A percentile compares a stretch with the other conserved stretches of the same genome.
phyloP scores from a whole-genome alignment of 2,329 filamentous ascomycete genomes.

The Clonostachys chloroleuca region DNA sequence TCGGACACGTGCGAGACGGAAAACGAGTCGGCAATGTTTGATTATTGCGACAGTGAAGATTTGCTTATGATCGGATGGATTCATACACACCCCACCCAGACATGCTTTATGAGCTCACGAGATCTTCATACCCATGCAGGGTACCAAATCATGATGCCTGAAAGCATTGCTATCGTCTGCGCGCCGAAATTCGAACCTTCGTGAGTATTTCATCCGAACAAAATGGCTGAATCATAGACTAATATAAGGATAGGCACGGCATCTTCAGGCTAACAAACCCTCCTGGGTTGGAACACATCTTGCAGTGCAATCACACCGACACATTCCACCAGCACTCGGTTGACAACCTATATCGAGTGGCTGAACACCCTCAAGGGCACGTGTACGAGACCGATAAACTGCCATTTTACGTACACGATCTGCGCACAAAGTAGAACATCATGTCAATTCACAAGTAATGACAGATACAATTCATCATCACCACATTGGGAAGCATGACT shows the following conservation, averaged over 20 bases:
- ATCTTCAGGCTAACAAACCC: conserved; percentile 93
- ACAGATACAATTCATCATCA: no score
- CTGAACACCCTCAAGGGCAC: conserved; percentile 61
- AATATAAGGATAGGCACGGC: conserved; percentile 61
- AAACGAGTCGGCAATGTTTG: conserved; percentile 79
- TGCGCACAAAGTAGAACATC: conserved; percentile 24
- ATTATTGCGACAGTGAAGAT: conserved; percentile 82
- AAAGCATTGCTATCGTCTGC: conserved; percentile 96
- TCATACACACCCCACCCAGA: conserved; percentile 94
- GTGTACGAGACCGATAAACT: conserved; percentile 65
- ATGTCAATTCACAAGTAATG: no score
- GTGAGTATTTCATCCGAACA: conserved; percentile 40
- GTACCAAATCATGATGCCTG: conserved; percentile 94
- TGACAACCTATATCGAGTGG: conserved; percentile 73
- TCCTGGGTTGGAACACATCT: conserved; percentile 80
- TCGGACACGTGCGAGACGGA: conserved; percentile 93
- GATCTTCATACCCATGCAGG: conserved; percentile 92
- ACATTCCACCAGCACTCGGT: conserved; percentile 75
- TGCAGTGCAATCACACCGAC: conserved; percentile 71
- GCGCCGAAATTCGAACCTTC: conserved; percentile 75
- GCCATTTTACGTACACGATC: conserved; percentile 53
- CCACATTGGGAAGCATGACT: no score
- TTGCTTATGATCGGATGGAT: conserved; percentile 93
- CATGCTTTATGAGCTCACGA: conserved; percentile 94
- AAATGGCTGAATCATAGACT: neutral